A percentile compares a stretch with the other conserved stretches of the same genome.
Conservation (phyloP, 2,329 filamentous ascomycete species). For the Xylaria sp. region DNA sequence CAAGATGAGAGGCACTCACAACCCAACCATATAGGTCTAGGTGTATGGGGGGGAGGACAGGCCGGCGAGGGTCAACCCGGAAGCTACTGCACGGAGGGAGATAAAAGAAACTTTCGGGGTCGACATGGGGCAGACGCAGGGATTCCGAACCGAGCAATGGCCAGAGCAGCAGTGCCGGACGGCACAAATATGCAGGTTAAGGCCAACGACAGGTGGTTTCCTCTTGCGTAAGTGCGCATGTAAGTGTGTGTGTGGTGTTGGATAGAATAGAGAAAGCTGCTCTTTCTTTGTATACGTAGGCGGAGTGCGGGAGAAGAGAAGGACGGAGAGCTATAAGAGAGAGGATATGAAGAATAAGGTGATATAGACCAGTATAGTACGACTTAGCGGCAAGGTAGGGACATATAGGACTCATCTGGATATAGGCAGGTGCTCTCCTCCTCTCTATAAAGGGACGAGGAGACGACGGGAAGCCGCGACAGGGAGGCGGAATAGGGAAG, state of each 20-base stretch:
- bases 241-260: not conserved
- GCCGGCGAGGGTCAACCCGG: constrained; percentile 1
- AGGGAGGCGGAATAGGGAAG: not conserved
- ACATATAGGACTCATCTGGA: too few species aligned
- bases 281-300: not conserved
- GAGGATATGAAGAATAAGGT: too few species aligned
- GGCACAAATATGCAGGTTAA: constrained; percentile 1
- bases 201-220: constrained; percentile 3
- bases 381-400: too few species aligned
- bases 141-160: not conserved
- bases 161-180: not conserved
- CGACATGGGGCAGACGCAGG: constrained; percentile 11
- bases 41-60: constrained; percentile 11
- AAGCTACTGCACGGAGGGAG: constrained; percentile 6
- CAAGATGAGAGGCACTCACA: not conserved
- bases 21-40: constrained; percentile 3
- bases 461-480: not conserved
- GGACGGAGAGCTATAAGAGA: too few species aligned
- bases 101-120: not conserved
- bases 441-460: not conserved
- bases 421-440: not conserved
- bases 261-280: constrained; percentile 1
- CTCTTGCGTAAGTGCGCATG: too few species aligned
- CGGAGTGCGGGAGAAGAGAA: too few species aligned
- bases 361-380: too few species aligned